Evolutionary conservation across 257 asterid species (phyloP).

Genomic region (Phtheirospermum japonicum): DNA sequence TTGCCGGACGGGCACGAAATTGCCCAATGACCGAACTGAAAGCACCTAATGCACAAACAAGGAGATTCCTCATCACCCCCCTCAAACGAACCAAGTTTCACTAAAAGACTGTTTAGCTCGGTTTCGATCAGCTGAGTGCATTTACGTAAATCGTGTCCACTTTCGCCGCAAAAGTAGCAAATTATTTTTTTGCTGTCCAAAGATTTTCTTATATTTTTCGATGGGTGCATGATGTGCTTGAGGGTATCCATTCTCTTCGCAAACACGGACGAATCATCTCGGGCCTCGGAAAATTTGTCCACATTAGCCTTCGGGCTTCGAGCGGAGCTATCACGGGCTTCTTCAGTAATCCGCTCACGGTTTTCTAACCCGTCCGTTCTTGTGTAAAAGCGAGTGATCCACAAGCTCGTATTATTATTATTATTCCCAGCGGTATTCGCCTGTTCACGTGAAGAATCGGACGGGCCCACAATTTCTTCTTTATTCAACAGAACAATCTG

Average conservation of each 20-base stretch:
- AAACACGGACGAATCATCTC: conserved; percentile 29
- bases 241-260: conserved; percentile 69
- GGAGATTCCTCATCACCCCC: conserved; percentile 34
- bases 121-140: conserved; percentile 45
- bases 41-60: conserved; percentile 59
- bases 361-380: conserved; percentile 15
- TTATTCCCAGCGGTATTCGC: not conserved
- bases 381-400: conserved; percentile 63
- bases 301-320: conserved; percentile 1
- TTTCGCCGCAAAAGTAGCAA: conserved; percentile 61
- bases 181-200: conserved; percentile 22
- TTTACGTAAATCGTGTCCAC: conserved; percentile 46
- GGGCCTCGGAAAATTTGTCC: not conserved
- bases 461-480: conserved; percentile 1
- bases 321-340: conserved; percentile 27
- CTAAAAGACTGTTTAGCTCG: conserved; percentile 47
- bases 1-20: conserved; percentile 44
- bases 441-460: not conserved
- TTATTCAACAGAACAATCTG: conserved; percentile 20
- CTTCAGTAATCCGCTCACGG: conserved; percentile 7
- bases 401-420: conserved; percentile 40
- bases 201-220: conserved; percentile 27
- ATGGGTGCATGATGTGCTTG: conserved; percentile 36
- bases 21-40: conserved; percentile 69
- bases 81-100: conserved; percentile 35